phyloP scores from a whole-genome alignment of 805 yeast species.

The Candida montana region DNA sequence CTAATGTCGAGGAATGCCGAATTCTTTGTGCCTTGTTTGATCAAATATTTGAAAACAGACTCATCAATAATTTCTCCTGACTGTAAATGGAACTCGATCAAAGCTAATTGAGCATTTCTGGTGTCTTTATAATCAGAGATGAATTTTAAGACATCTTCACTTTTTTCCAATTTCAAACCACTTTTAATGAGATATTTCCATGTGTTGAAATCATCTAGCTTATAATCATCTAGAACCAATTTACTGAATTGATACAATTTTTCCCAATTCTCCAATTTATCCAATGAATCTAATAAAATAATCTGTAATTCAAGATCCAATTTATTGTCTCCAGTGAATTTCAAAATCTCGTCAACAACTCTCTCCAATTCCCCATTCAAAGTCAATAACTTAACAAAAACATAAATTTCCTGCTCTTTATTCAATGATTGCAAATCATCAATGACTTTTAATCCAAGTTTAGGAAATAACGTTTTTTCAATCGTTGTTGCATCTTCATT shows the following conservation, averaged over 20 bases:
- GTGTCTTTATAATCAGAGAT: constrained; percentile 32
- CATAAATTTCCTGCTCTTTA: constrained; percentile 61
- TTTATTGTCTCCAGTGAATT: constrained; percentile 28
- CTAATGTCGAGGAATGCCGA: constrained; percentile 63
- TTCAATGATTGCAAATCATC: constrained; percentile 46
- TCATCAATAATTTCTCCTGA: constrained; percentile 17
- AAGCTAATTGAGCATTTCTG: constrained; percentile 54
- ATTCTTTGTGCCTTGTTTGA: constrained; percentile 45
- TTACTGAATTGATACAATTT: constrained; percentile 36
- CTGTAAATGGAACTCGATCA: constrained; percentile 38
- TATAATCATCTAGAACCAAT: constrained; percentile 37
- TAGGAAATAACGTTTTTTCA: constrained; percentile 49
- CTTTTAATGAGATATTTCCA: constrained; percentile 57
- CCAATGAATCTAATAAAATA: constrained; percentile 44
- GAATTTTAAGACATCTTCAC: constrained; percentile 26
- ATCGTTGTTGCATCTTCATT: constrained; percentile 32
- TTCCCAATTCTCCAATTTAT: constrained; percentile 37
- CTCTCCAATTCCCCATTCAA: constrained; percentile 31
- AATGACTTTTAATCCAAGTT: constrained; percentile 54
- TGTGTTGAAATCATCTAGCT: constrained; percentile 71
- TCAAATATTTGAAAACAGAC: constrained; percentile 33
- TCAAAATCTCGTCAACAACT: constrained; percentile 29
- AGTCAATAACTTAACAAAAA: constrained; percentile 47
- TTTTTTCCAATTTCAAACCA: constrained; percentile 29
- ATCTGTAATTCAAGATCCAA: constrained; percentile 61